phyloP scores from a whole-genome alignment of 148 eudicot genomes.

The Rhododendron henanense region DNA sequence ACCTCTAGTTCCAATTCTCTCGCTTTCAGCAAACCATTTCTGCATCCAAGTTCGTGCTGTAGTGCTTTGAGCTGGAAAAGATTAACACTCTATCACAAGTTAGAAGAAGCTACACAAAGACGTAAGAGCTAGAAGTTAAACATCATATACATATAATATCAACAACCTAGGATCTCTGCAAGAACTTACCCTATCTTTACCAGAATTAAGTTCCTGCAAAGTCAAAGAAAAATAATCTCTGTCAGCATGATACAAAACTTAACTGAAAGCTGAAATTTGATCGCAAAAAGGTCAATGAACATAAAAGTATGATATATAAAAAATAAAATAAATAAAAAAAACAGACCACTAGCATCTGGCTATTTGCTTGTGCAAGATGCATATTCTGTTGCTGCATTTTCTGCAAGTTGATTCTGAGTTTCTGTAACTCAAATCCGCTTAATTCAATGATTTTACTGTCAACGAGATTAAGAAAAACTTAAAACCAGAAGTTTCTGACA shows the following conservation, averaged over 20 bases:
- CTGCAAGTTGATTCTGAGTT: constrained; percentile 42
- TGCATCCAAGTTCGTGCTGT: constrained; percentile 46
- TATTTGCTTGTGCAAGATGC: constrained; percentile 57
- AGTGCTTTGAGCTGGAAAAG: constrained; percentile 34
- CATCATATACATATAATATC: not conserved
- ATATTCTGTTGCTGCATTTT: constrained; percentile 53
- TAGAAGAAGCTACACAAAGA: constrained; percentile 4
- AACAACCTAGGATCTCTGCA: not conserved
- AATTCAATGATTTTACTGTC: constrained; percentile 52
- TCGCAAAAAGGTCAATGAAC: not conserved
- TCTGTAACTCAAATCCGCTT: constrained; percentile 44
- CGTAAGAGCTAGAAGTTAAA: not conserved
- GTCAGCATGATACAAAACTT: not conserved
- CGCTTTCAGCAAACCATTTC: constrained; percentile 32
- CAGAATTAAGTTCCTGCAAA: constrained; percentile 43
- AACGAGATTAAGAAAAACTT: constrained; percentile 19
- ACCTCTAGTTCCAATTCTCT: constrained; percentile 34
- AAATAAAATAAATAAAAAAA: not conserved
- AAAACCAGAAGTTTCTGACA: not conserved
- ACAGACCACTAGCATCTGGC: constrained; percentile 51
- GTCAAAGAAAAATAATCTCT: not conserved
- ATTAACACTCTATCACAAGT: not conserved
- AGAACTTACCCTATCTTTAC: constrained; percentile 47
- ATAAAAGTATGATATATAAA: not conserved
- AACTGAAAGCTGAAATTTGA: not conserved